A percentile compares a stretch with the other conserved stretches of the same genome.
Evolutionary conservation across 306 rosid species (phyloP).

Genomic region (Dicorynia guianensis): DNA sequence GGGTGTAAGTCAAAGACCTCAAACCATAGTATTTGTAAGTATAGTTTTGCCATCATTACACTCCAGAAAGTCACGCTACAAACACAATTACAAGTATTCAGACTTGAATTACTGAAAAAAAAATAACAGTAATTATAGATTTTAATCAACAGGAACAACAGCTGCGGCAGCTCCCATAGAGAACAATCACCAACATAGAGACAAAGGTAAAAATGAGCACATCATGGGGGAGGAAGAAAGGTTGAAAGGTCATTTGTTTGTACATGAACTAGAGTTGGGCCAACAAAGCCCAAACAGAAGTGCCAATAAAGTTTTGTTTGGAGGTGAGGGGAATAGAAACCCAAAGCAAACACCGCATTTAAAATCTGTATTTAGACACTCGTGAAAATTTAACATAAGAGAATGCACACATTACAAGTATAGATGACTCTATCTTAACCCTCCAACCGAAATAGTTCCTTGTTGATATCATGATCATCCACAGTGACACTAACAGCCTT

Average conservation of each 20-base stretch:
- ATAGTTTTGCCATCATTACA: too few relatives aligned
- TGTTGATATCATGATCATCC: background rate
- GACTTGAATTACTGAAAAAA: too few relatives aligned
- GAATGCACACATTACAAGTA: background rate
- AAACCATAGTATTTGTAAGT: too few relatives aligned
- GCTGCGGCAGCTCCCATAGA: too few relatives aligned
- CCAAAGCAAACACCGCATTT: background rate
- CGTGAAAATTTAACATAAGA: background rate
- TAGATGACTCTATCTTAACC: background rate
- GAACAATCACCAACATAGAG: background rate
- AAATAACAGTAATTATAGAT: background rate
- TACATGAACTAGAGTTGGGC: background rate
- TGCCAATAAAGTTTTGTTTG: too few relatives aligned
- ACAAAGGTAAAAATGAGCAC: background rate
- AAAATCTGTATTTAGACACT: background rate
- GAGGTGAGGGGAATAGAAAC: too few relatives aligned
- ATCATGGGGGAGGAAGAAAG: background rate
- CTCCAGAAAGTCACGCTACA: too few relatives aligned
- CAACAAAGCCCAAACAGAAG: too few relatives aligned
- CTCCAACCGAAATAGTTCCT: constrained; percentile 4
- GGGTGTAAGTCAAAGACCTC: too few relatives aligned
- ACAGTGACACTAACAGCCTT: background rate
- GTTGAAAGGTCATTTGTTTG: background rate
- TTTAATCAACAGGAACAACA: background rate
- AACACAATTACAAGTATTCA: too few relatives aligned